Evolutionary conservation across 106 monocot genomes (phyloP).

Genomic region (Ottelia alismoides): DNA sequence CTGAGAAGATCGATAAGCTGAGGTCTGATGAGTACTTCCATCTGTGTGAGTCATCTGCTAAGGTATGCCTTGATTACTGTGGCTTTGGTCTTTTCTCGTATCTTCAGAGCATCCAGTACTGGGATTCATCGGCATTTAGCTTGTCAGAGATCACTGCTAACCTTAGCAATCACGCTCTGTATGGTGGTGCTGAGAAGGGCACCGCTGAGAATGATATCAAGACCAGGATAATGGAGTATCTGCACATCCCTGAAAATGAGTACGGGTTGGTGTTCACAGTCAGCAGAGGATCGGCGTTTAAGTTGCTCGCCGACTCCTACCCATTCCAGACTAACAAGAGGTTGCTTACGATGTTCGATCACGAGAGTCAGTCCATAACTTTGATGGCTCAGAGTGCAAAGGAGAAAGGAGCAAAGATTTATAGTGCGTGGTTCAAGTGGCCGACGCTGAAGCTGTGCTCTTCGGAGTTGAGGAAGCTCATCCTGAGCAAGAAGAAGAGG

Average conservation of each 20-base stretch:
- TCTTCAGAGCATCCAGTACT: constrained; percentile 45
- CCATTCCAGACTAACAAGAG: constrained; percentile 90
- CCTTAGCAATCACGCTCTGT: constrained; percentile 78
- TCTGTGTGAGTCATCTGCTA: constrained; percentile 38
- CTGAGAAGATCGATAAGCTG: constrained; percentile 49
- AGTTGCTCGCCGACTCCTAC: constrained; percentile 73
- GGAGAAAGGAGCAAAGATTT: constrained; percentile 77
- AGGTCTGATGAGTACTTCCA: constrained; percentile 67
- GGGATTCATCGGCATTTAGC: constrained; percentile 66
- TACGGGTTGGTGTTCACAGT: constrained; percentile 90
- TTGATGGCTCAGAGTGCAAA: constrained; percentile 75
- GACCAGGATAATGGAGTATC: constrained; percentile 68
- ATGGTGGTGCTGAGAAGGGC: constrained; percentile 74
- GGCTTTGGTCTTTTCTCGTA: constrained; percentile 93
- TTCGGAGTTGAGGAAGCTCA: constrained; percentile 67
- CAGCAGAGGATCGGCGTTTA: constrained; percentile 86
- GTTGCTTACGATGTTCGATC: constrained; percentile 91
- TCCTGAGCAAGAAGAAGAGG: constrained; percentile 64
- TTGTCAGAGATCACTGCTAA: constrained; percentile 77
- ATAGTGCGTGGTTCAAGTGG: constrained; percentile 73
- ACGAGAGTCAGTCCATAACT: constrained; percentile 91
- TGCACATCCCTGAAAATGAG: constrained; percentile 88
- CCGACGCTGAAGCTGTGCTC: constrained; percentile 74
- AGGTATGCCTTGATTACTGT: constrained; percentile 94
- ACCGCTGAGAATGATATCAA: constrained; percentile 79